Conservation (phyloP, 225 moss, liverwort and hornwort species). For the Thuidium tamariscinum region DNA sequence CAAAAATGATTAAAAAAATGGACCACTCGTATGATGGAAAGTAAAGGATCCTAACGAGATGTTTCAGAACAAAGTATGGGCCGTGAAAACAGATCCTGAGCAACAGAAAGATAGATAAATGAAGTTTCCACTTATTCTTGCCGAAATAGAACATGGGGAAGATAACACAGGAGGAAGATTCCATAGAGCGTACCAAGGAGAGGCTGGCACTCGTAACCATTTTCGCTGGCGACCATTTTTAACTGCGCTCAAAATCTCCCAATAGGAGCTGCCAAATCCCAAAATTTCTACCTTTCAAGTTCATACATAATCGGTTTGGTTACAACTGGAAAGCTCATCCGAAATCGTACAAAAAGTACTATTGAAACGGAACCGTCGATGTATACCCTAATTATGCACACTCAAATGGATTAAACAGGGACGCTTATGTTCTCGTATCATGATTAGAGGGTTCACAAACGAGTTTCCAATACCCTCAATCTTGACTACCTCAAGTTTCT, state of each 20-base stretch:
- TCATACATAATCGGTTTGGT: not conserved
- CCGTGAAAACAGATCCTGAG: not conserved
- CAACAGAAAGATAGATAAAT: not conserved
- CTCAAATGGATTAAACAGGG: not conserved
- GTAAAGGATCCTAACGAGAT: not conserved
- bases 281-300: not conserved
- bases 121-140: not conserved
- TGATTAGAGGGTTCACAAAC: not conserved
- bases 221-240: constrained; percentile 39
- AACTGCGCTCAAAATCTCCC: not conserved
- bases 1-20: not conserved
- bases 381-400: too few relatives aligned
- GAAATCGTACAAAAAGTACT: not conserved
- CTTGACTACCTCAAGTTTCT: not conserved
- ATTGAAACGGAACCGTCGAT: not conserved
- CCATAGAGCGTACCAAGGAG: constrained; percentile 28
- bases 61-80: not conserved
- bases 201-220: constrained; percentile 55
- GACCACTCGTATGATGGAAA: not conserved
- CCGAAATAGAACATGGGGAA: too few relatives aligned
- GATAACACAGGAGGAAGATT: not conserved
- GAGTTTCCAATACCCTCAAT: not conserved
- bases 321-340: not conserved
- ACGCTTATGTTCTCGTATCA: not conserved
- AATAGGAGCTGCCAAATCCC: not conserved